Evolutionary conservation across 2,329 filamentous ascomycete genomes (phyloP).

Genomic region (Pseudogymnoascus sp.): DNA sequence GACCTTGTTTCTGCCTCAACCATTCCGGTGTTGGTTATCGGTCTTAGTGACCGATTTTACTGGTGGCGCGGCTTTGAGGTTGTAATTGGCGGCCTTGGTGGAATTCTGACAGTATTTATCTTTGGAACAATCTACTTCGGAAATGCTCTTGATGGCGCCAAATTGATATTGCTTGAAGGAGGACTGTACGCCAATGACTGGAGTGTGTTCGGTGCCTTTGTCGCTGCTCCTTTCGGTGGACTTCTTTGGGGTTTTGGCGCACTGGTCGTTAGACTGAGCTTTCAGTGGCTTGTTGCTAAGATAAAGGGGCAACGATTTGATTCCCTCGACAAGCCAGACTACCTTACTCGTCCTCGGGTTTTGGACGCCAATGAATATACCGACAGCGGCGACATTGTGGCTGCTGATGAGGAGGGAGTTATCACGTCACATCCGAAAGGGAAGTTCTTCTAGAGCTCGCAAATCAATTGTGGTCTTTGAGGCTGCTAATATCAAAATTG

Average conservation of each 20-base stretch:
- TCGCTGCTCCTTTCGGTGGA: constrained; percentile 69
- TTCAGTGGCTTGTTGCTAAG: constrained; percentile 51
- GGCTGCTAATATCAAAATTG: neutral
- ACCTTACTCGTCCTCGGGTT: constrained; percentile 16
- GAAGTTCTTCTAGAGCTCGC: constrained; percentile 24
- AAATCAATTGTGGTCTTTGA: constrained; percentile 20
- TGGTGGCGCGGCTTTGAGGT: constrained; percentile 78
- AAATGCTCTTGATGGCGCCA: constrained; percentile 51
- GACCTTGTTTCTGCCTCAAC: constrained; percentile 70
- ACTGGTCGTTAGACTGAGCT: constrained; percentile 48
- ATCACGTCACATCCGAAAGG: constrained; percentile 26
- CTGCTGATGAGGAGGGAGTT: constrained; percentile 16
- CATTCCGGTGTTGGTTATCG: constrained; percentile 68
- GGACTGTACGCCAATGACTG: constrained; percentile 72
- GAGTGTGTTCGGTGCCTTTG: constrained; percentile 76
- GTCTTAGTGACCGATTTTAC: constrained; percentile 55
- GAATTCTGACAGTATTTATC: constrained; percentile 70
- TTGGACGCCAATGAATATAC: constrained; percentile 26
- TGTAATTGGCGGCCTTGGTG: constrained; percentile 67
- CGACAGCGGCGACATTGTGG: constrained; percentile 17
- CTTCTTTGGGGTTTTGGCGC: constrained; percentile 62
- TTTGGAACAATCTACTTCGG: constrained; percentile 75
- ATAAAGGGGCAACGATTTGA: constrained; percentile 53
- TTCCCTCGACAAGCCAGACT: constrained; percentile 51
- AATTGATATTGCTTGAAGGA: constrained; percentile 62